Base-by-base conservation (phyloP, 2,329 filamentous ascomycete genomes). In the Mariannaea sp. region DNA sequence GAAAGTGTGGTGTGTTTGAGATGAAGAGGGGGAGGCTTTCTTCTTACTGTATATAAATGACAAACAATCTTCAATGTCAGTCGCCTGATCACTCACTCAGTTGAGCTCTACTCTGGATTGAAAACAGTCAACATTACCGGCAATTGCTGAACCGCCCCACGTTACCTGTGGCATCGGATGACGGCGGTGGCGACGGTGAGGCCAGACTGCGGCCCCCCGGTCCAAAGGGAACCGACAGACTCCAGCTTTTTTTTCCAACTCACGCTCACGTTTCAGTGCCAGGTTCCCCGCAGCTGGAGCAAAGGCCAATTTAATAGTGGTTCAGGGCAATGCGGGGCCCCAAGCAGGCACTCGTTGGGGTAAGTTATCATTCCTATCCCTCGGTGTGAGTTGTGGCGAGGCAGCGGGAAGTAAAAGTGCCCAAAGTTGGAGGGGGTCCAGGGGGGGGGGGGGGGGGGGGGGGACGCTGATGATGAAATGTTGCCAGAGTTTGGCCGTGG, bases 241-340 rank as follows among this genome's bases (percentile, higher is more conserved):
- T 44, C 33, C 7, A 20, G 32, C 6, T n/a, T 16, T 6, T 48
- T n/a, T n/a, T n/a, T n/a, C n/a, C n/a, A n/a, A n/a, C n/a, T n/a
- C n/a, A n/a, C n/a, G n/a, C n/a, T n/a, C n/a, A n/a, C n/a, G n/a
- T n/a, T n/a, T n/a, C n/a, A n/a, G n/a, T n/a, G n/a, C 40, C 40
- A 49, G 45, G 22, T 49, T 49, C 51, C 51, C 51, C 51, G 40
- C 51, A 49, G 51, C 35, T 27, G 26, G 35, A 27, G 39, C 14
- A 38, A 43, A 16, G 5, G 22, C 40, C 40, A 9, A n/a, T 45
- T 19, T 22, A 17, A 9, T 20, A 3, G 3, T 35, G n/a, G n/a
- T 35, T 9, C 32, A 9, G 12, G n/a, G 16, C 8, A n/a, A 39
- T 53, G 50, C 50, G 50, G 50, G 50, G 44, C 44, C 45, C 51